A percentile compares a stretch with the other conserved stretches of the same genome.
Evolutionary conservation across 225 moss, liverwort and hornwort species (phyloP).

Genomic region (Polytrichum formosum): DNA sequence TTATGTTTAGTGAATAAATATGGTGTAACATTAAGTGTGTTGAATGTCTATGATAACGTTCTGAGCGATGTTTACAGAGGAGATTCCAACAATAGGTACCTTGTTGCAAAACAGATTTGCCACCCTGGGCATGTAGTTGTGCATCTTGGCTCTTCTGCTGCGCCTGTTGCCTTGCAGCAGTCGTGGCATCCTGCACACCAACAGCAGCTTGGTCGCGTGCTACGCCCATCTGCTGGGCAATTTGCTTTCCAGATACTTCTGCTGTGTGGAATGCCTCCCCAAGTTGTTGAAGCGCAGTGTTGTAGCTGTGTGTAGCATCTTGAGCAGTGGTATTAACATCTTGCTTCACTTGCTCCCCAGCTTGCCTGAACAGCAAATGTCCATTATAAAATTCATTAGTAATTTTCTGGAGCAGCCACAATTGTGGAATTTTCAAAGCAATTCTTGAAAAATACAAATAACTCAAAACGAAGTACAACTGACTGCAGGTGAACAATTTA

Average conservation of each 20-base stretch:
- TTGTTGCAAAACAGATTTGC: slow-evolving; percentile 38
- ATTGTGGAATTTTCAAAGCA: background rate
- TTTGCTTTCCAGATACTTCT: slow-evolving; percentile 5
- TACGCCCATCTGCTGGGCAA: slow-evolving; percentile 13
- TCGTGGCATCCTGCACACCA: slow-evolving; percentile 15
- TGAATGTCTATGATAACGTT: too few relatives aligned
- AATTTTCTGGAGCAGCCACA: background rate
- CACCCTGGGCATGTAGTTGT: slow-evolving; percentile 12
- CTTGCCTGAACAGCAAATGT: slow-evolving; percentile 12
- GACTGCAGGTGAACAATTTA: background rate
- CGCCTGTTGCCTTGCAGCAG: slow-evolving; percentile 29
- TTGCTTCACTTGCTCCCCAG: slow-evolving; percentile 12
- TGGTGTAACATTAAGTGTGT: too few relatives aligned
- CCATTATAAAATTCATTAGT: background rate
- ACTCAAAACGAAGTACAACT: background rate
- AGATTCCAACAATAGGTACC: slow-evolving; percentile 3
- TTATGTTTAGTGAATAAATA: too few relatives aligned
- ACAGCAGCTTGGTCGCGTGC: slow-evolving; percentile 7
- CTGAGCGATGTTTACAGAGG: too few relatives aligned
- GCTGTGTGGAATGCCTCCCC: slow-evolving; percentile 11
- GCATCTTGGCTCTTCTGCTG: slow-evolving; percentile 26
- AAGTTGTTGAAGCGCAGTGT: slow-evolving; percentile 25
- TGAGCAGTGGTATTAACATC: slow-evolving; percentile 11
- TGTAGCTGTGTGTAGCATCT: slow-evolving; percentile 40
- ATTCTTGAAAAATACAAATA: background rate